Evolutionary conservation across 2,329 filamentous ascomycete genomes (phyloP), one percentile per base, ranked within the genome.

Genomic region (Mycosphaerella sp.): DNA sequence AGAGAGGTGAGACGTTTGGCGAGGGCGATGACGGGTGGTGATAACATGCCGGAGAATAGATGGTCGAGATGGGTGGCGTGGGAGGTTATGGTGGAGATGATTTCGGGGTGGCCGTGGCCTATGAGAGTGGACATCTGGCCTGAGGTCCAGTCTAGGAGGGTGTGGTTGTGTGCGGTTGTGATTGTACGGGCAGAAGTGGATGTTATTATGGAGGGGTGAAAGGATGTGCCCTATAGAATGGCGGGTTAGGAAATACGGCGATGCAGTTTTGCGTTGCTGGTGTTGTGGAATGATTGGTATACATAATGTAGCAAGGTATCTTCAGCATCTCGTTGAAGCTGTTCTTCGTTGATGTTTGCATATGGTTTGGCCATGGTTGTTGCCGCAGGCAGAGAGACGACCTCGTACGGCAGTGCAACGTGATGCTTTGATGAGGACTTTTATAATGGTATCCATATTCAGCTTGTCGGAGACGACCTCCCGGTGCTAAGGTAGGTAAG

Each of bases 121-220:
- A 83, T 67, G 0, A 83, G 69, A 30, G 74, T 81, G 6, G 73
- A 76, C 78, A 82, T 82, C 55, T 83, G 79, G 6, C 55, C 52
- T 9, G 79, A 81, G 0, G 79, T 82, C 67, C 75, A 81, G 64
- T 82, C 79, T 0, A 82, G 71, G 48, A 82, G 73, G 43, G 69
- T 64, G 12, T 71, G 60, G 10, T 58, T 58, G 3, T 45, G 46
- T 10, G 52, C 51, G 12, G 54, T 58, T 1, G 47, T 51, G 34
- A 62, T 55, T 12, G 52, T 55, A 18, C 52, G 58, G 12, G 58
- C 59, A 18, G 46, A 43, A 13, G 59, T 56, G 30, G 35, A 36
- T 14, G 46, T 48, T 35, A 60, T 61, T 43, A 61, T 54, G 14
- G 57, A 49, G n/a, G 58, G 56, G 35, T 57, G 49, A 32, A 57